Evolutionary conservation across 2,329 filamentous ascomycete species (phyloP).

Genomic region (Periconia sp.): DNA sequence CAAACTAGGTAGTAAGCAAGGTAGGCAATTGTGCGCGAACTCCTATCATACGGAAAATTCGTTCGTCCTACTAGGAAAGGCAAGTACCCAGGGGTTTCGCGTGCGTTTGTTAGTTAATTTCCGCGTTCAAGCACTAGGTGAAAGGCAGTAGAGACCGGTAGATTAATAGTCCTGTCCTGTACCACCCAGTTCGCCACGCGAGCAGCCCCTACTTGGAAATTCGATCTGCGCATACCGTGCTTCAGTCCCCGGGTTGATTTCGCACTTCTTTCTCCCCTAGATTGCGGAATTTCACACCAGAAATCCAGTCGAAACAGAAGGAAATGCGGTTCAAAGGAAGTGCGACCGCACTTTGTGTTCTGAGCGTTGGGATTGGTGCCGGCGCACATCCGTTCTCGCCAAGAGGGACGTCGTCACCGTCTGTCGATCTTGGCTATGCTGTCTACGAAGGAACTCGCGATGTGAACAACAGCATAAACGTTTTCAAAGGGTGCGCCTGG

Average conservation of each 20-base stretch:
- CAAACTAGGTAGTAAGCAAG: too few species aligned
- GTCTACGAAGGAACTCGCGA: constrained; percentile 32
- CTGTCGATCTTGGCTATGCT: constrained; percentile 36
- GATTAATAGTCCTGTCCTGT: background rate
- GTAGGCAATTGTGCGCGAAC: too few species aligned
- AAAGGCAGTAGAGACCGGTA: background rate
- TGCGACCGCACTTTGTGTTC: constrained; percentile 20
- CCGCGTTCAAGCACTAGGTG: background rate
- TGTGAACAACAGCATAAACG: constrained; percentile 25
- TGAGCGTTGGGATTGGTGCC: constrained; percentile 4
- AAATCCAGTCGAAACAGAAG: background rate
- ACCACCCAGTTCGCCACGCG: background rate
- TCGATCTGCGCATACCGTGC: background rate
- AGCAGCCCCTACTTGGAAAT: background rate
- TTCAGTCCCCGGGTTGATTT: background rate
- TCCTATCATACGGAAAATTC: too few species aligned
- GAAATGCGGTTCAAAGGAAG: constrained; percentile 2
- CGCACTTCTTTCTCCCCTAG: too few species aligned
- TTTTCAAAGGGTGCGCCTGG: constrained; percentile 34
- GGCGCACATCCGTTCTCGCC: constrained; percentile 13
- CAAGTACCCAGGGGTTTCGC: background rate
- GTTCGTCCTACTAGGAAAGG: too few species aligned
- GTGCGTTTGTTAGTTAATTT: background rate
- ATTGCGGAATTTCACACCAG: background rate
- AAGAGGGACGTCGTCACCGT: constrained; percentile 18